Base-by-base conservation (phyloP, 106 monocot genomes). In the Amphibolis antarctica region DNA sequence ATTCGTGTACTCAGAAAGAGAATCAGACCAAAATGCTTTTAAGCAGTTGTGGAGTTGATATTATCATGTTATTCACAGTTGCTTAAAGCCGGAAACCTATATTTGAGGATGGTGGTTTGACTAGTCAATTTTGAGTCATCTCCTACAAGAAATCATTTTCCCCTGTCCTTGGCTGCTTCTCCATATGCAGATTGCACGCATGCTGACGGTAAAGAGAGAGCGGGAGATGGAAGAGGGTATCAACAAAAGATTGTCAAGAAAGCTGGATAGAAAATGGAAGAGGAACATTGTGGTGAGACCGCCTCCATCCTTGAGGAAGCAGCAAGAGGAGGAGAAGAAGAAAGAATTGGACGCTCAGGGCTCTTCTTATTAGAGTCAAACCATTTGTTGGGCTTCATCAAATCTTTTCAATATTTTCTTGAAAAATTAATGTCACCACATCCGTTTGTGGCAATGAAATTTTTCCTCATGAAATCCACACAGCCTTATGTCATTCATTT, bases 261-360 rank as follows among this genome's bases (percentile, higher is more conserved):
- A 98, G 67, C 84, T 87, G 27, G 96, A 98, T 73, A 69, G 70
- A 66, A 84, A 87, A 75, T 90, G 96, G 96, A 98, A 83, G 75
- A 84, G 56, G 50, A 90, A 82, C 69, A 86, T 90, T 53, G 90
- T 82, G 42, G 78, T 82, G 0, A 86, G 96, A 60, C 96, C 96
- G 18, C 80, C 96, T 9, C 96, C 96, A 45, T 98, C 90, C 55
- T 49, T 87, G 69, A 84, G 72, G 80, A 90, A 98, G 78, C 82
- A 78, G 63, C 78, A 66, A 15, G 90, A 90, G 55, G 84, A 82
- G 64, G 66, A 79, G 50, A 82, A 79, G 50, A 82, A 76, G 56
- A 89, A 77, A 26, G 77, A 77, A 53, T 82, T 49, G 25, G 63
- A 63, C 14, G 63, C 63, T 47, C 19, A 63, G 26, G 26, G 19